A percentile compares a stretch with the other conserved stretches of the same genome.
Evolutionary conservation across 2,329 filamentous ascomycete species (phyloP).

Genomic region (Xylaria sp.): DNA sequence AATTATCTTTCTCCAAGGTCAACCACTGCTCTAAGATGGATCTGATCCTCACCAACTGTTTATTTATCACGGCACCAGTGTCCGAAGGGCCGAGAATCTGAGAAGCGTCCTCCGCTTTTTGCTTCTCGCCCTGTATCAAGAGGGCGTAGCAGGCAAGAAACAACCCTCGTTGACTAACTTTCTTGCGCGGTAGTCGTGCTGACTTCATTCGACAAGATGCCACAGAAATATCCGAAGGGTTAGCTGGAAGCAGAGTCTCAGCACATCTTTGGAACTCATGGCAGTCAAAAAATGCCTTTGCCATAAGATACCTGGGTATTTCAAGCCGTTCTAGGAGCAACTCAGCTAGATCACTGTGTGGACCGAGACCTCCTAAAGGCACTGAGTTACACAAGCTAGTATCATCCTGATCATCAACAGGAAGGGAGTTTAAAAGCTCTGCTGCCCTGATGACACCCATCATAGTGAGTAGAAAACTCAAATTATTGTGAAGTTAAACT

Average conservation of each 20-base stretch:
- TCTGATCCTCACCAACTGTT: not conserved
- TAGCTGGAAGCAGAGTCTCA: conserved; percentile 15
- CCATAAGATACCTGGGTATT: conserved; percentile 19
- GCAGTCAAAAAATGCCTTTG: conserved; percentile 24
- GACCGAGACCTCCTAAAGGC: not conserved
- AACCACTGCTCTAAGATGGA: conserved; percentile 13
- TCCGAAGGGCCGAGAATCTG: conserved; percentile 4
- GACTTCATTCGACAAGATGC: too few species aligned
- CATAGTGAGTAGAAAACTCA: not conserved
- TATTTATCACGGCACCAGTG: conserved; percentile 8
- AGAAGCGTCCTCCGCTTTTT: conserved; percentile 10
- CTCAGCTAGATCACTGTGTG: conserved; percentile 5
- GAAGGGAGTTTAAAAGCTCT: conserved; percentile 8
- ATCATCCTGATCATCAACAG: not conserved
- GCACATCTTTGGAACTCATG: conserved; percentile 22
- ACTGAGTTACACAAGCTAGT: not conserved
- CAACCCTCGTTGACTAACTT: conserved; percentile 20
- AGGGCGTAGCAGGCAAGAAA: conserved; percentile 20
- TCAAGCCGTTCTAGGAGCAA: conserved; percentile 5
- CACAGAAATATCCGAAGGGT: not conserved
- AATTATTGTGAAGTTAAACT: not conserved
- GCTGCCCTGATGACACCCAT: not conserved
- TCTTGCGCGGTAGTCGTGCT: not conserved
- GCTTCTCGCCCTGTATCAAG: conserved; percentile 16
- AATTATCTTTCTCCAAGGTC: not conserved